Conservation (phyloP, 192 early-diverging fungal species). For the Backusella morwellensis region DNA sequence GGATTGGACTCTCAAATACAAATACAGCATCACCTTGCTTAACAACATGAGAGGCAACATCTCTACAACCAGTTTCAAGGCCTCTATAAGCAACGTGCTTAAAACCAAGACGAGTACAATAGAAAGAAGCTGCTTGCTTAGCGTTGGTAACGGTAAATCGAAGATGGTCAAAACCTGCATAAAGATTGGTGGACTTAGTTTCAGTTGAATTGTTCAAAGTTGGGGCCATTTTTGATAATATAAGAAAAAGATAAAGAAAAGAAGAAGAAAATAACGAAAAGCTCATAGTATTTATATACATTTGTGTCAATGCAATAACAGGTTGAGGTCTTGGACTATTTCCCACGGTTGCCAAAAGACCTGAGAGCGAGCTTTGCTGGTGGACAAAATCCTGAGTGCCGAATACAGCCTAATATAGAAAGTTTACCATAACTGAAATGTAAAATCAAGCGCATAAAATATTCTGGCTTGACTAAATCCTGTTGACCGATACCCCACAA, state of each 20-base stretch:
- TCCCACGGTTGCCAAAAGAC: conserved; percentile 18
- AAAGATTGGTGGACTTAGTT: conserved; percentile 26
- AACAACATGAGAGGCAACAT: conserved; percentile 87
- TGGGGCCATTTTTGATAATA: background rate
- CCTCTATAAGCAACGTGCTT: conserved; percentile 91
- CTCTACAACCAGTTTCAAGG: conserved; percentile 90
- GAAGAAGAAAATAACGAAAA: background rate
- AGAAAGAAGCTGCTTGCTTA: conserved; percentile 94
- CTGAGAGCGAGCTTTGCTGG: background rate
- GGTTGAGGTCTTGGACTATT: background rate
- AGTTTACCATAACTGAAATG: too few species aligned
- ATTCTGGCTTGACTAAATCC: background rate
- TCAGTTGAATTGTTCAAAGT: conserved; percentile 6
- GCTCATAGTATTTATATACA: background rate
- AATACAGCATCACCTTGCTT: conserved; percentile 78
- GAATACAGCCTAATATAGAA: background rate
- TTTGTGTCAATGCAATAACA: background rate
- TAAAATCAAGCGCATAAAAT: background rate
- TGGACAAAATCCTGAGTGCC: conserved; percentile 3
- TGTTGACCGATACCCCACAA: background rate
- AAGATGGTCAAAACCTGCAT: conserved; percentile 77
- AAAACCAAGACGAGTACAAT: conserved; percentile 93
- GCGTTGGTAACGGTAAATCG: conserved; percentile 91
- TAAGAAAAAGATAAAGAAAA: background rate
- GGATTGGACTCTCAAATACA: conserved; percentile 90